Base-by-base conservation (phyloP, 805 yeast species). In the Metschnikowia matae region DNA sequence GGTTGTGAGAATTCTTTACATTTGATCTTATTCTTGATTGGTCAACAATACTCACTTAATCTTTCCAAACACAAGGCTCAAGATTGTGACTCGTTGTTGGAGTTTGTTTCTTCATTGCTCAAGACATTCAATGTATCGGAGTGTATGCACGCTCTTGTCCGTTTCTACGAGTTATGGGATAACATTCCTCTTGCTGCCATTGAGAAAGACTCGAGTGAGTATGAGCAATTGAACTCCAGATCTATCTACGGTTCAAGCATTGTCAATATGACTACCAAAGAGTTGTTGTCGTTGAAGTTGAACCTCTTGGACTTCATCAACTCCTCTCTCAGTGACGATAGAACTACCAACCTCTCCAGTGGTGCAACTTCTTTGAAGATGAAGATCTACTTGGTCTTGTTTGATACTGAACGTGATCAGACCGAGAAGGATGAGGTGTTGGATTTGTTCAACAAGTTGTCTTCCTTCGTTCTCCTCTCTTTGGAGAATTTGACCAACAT, bases 1-100 rank as follows among this genome's bases (percentile, higher is more conserved):
- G 91, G 92, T 20, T 71, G 85, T 42, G 73, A 76, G 7, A 69
- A 74, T 44, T 81, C 96, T 2, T 74, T 91, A 54, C 88, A 87
- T 58, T 75, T 85, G 45, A 79, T 92, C 43, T 65, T 92, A 54
- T 84, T 88, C 60, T 75, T 94, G 58, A 79, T 92, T 61, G 92
- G 95, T 48, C 88, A 82, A 62, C 96, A 89, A 63, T 87, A 81
- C 61, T 80, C 84, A 7, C 72, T 73, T 31, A 56, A 58, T 44
- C 67, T 77, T 42, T 61, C 69, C 15, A 82, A 79, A 57, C 81
- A 81, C 61, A 86, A 83, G 62, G 64, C 74, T 44, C 79, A 81
- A 37, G 97, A 89, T 49, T 80, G 89, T 38, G 78, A 79, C 54
- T 74, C 85, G 1, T 67, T 87, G 37, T 70, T 84, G 50, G 96